phyloP scores from a whole-genome alignment of 2,329 filamentous ascomycete genomes.

The Aspergillus tamarii region DNA sequence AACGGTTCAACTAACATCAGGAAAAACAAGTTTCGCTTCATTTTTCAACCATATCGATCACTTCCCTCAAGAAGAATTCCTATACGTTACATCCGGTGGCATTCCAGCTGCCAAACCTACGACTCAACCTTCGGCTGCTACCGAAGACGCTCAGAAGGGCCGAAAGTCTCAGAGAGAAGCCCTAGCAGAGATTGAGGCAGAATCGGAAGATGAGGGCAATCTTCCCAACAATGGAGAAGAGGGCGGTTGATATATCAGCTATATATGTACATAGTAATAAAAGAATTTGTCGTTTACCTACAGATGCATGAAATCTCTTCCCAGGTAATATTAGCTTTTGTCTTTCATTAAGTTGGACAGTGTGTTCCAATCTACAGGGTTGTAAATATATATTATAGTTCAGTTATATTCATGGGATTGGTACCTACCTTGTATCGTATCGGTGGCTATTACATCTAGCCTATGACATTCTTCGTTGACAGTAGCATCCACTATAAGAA shows the following conservation, averaged over 20 bases:
- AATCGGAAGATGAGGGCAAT: conserved; percentile 33
- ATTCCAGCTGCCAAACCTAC: conserved; percentile 60
- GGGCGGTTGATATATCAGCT: conserved; percentile 16
- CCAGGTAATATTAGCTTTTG: too few relatives aligned
- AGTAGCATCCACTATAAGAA: too few relatives aligned
- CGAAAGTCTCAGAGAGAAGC: conserved; percentile 33
- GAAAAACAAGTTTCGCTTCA: conserved; percentile 64
- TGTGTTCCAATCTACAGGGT: too few relatives aligned
- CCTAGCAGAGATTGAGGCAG: conserved; percentile 37
- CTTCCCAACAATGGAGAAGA: conserved; percentile 27
- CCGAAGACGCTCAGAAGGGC: conserved; percentile 10
- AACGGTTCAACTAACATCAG: conserved; percentile 7
- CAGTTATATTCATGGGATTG: too few relatives aligned
- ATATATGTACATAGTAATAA: neutral
- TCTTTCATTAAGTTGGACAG: too few relatives aligned
- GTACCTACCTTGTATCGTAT: too few relatives aligned
- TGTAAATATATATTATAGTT: too few relatives aligned
- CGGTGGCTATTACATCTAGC: too few relatives aligned
- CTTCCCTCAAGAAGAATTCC: conserved; percentile 71
- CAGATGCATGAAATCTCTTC: neutral
- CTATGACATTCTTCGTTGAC: too few relatives aligned
- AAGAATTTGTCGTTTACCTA: neutral
- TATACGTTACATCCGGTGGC: conserved; percentile 73
- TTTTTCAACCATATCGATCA: conserved; percentile 82
- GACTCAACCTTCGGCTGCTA: conserved; percentile 11